Base-by-base conservation (phyloP, 139 green algal species). In the Picochlorum sp. region DNA sequence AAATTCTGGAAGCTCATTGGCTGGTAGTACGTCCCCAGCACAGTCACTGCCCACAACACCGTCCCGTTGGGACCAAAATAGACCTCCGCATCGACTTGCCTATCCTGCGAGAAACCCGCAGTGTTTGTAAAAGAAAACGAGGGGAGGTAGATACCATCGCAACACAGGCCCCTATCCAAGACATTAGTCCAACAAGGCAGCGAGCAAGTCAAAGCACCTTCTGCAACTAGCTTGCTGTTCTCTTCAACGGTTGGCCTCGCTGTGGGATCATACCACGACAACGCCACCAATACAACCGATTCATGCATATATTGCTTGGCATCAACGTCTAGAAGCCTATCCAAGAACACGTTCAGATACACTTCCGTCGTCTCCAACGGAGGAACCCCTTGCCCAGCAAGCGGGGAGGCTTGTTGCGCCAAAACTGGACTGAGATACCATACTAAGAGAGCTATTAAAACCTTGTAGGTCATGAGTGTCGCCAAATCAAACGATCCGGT, bases 71-170 rank as follows among this genome's bases (percentile, higher is more conserved):
- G 20, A 59, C 34, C 20, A 28, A 72, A 47, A 6, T 51, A 49
- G 13, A 76, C 21, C 16, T 58, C 63, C 32, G 68, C 71, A 14
- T 57, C 54, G 54, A 72, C 63, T 7, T 70, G 44, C 3, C 57
- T 38, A 67, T 32, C 45, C 20, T 70, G 54, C 16, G 15, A 49
- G 16, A 70, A 76, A 2, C 62, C 69, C 3, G 63, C 37, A 61
- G 81, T 65, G 49, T 85, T 49, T 21, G 71, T 10, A 65, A 86
- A 49, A 66, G 82, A 23, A 67, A 86, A 76, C 73, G 79, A 62
- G 1, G 76, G 69, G 34, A 72, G 69, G 15, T 14, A 74, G 15
- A 63, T 24, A 49, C 16, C n/a, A 51, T 77, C 63, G 57, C 70
- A 77, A 68, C 68, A 66, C 14, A 23, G 32, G 8, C 11, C 51